Evolutionary conservation across 441 rosid genomes (phyloP).

Genomic region (Populus hybrid): DNA sequence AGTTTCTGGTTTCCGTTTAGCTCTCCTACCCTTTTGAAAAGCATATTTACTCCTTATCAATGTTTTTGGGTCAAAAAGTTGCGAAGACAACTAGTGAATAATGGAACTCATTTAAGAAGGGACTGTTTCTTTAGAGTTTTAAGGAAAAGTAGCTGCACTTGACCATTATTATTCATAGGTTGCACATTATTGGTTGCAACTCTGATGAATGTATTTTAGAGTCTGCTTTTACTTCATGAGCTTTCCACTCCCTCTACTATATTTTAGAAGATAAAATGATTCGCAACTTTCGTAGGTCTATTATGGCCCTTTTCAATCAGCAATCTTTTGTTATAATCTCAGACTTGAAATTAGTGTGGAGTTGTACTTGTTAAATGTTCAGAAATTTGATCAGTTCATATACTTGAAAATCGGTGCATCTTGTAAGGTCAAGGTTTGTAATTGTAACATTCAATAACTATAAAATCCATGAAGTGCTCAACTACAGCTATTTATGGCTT

Average conservation of each 20-base stretch:
- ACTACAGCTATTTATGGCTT: background rate
- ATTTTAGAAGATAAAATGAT: background rate
- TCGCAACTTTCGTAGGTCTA: background rate
- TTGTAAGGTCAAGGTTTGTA: background rate
- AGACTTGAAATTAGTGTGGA: background rate
- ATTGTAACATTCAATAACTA: no score
- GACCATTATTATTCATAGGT: background rate
- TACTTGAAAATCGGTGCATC: background rate
- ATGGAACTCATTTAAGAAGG: background rate
- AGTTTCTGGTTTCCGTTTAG: conserved; percentile 18
- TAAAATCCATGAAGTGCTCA: background rate
- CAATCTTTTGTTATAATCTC: background rate
- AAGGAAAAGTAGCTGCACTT: background rate
- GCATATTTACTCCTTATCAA: background rate
- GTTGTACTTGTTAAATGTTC: background rate
- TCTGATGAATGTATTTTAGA: background rate
- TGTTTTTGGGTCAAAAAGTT: background rate
- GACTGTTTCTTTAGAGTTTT: background rate
- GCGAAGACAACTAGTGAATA: background rate
- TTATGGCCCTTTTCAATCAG: background rate
- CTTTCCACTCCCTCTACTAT: background rate
- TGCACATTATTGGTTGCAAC: background rate
- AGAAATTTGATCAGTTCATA: background rate
- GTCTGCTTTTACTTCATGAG: background rate
- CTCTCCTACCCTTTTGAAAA: conserved; percentile 1